phyloP scores from a whole-genome alignment of 176 grass and related monocot species.

The Aegilops bicornis region DNA sequence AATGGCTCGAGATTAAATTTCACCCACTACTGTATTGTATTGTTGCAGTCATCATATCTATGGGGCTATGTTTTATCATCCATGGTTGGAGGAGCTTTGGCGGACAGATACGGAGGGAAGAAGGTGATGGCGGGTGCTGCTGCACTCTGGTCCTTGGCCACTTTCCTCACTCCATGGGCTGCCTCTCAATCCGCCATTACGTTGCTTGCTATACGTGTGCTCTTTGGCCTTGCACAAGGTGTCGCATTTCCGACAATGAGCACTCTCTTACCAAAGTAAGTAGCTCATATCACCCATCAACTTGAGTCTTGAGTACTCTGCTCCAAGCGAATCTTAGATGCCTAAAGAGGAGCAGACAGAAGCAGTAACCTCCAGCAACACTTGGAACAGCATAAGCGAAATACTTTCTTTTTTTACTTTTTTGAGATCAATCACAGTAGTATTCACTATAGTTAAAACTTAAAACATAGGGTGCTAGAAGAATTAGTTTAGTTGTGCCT shows the following conservation, averaged over 20 bases:
- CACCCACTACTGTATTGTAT: not conserved
- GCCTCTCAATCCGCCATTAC: conserved; percentile 62
- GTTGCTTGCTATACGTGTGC: conserved; percentile 67
- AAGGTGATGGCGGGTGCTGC: conserved; percentile 82
- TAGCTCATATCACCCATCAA: too few species aligned
- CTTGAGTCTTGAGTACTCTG: not conserved
- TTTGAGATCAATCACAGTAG: too few species aligned
- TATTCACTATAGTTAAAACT: too few species aligned
- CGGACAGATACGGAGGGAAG: conserved; percentile 90
- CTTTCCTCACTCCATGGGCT: conserved; percentile 93
- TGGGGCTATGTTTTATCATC: conserved; percentile 96
- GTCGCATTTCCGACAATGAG: conserved; percentile 97
- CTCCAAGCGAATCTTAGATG: not conserved
- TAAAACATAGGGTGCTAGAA: not conserved
- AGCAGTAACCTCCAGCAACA: not conserved
- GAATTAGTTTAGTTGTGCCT: not conserved
- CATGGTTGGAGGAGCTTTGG: conserved; percentile 86
- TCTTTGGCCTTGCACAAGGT: conserved; percentile 90
- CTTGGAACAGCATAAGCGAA: not conserved
- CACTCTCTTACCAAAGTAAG: conserved; percentile 89
- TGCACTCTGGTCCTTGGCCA: conserved; percentile 86
- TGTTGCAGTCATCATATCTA: conserved; percentile 82
- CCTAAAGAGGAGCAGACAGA: not conserved
- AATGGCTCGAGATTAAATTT: not conserved
- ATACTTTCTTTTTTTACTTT: not conserved